Evolutionary conservation across 805 yeast genomes (phyloP).

Genomic region (Wickerhamiella alocasiicola): DNA sequence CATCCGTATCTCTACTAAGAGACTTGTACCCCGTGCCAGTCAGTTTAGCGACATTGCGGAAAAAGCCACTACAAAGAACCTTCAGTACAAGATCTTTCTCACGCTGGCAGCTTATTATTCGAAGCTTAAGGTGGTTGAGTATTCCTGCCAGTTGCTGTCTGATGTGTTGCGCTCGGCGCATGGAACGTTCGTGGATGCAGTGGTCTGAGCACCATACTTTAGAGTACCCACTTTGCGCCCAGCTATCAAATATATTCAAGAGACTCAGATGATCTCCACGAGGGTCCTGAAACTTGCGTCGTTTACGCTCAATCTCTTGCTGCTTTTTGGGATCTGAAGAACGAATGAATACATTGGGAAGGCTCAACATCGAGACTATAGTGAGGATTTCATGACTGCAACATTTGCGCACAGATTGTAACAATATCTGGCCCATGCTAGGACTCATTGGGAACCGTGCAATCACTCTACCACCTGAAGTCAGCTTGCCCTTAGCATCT

Average conservation of each 20-base stretch:
- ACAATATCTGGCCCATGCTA: constrained; percentile 63
- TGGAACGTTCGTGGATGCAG: constrained; percentile 61
- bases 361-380: constrained; percentile 74
- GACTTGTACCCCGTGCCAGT: constrained; percentile 43
- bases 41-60: constrained; percentile 52
- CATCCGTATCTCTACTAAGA: constrained; percentile 32
- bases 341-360: constrained; percentile 55
- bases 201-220: constrained; percentile 77
- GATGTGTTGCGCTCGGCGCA: constrained; percentile 56
- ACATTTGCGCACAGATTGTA: constrained; percentile 45
- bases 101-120: constrained; percentile 22
- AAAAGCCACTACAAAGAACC: constrained; percentile 54
- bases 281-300: constrained; percentile 39
- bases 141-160: constrained; percentile 54
- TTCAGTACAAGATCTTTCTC: constrained; percentile 34
- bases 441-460: constrained; percentile 90
- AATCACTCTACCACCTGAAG: constrained; percentile 71
- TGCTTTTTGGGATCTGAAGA: constrained; percentile 48
- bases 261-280: constrained; percentile 73
- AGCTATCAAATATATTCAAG: constrained; percentile 62
- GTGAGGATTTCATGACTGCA: constrained; percentile 61
- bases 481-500: constrained; percentile 57
- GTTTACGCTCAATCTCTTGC: constrained; percentile 52
- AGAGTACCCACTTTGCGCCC: constrained; percentile 58
- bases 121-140: constrained; percentile 21